A percentile compares a stretch with the other conserved stretches of the same genome.
These are phyloP conservation scores for Trypanosoma boissoni DNA, from an alignment of 208 protist genomes.

Conservation along the genomic window DNA sequence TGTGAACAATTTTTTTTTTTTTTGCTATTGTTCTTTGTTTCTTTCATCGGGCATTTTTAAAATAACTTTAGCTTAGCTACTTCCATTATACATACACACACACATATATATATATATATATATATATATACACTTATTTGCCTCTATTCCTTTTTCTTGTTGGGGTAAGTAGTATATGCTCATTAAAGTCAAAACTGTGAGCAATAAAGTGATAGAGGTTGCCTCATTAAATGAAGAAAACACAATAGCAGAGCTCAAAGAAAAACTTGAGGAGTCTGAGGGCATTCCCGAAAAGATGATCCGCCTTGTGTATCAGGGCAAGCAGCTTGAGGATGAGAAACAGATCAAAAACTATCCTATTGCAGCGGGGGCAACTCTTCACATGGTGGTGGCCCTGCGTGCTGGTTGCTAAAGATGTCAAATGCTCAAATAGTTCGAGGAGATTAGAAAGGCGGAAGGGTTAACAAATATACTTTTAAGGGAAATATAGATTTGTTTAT, in stretches of 20 bases:
- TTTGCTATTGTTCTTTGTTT: too few relatives aligned
- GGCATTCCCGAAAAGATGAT: slow-evolving; percentile 82
- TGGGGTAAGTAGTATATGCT: slow-evolving; percentile 22
- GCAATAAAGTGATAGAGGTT: slow-evolving; percentile 65
- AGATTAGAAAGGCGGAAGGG: not conserved
- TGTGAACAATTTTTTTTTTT: too few relatives aligned
- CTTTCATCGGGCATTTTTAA: too few relatives aligned
- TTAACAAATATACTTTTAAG: not conserved
- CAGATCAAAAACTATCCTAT: slow-evolving; percentile 66
- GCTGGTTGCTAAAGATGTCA: slow-evolving; percentile 34
- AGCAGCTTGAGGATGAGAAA: slow-evolving; percentile 59
- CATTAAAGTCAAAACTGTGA: slow-evolving; percentile 73
- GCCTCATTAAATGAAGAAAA: slow-evolving; percentile 69
- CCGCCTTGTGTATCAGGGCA: slow-evolving; percentile 72
- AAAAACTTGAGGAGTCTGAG: slow-evolving; percentile 74
- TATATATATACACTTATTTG: not conserved
- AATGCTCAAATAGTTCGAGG: too few relatives aligned
- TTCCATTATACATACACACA: too few relatives aligned
- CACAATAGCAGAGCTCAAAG: slow-evolving; percentile 77
- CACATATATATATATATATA: too few relatives aligned
- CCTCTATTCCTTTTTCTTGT: not conserved
- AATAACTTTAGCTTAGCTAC: too few relatives aligned
- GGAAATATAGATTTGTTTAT: slow-evolving; percentile 3
- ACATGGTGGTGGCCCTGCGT: slow-evolving; percentile 77
- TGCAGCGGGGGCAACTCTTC: slow-evolving; percentile 56